phyloP scores from a whole-genome alignment of 129 eudicot species.

The Escallonia rubra region DNA sequence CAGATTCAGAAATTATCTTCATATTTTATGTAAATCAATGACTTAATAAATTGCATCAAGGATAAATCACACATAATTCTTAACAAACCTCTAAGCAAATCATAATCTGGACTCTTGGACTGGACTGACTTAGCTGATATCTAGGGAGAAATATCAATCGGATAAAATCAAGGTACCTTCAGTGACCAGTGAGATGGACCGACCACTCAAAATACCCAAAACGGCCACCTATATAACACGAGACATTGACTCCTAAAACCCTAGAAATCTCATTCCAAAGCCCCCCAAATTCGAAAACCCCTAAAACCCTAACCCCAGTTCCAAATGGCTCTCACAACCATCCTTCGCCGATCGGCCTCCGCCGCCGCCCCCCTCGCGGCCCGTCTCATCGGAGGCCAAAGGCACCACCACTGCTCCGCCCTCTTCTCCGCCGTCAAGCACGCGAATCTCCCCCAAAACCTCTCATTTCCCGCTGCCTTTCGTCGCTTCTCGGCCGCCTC shows the following conservation, averaged over 20 bases:
- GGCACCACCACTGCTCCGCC: conserved; percentile 29
- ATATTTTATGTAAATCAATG: too few relatives aligned
- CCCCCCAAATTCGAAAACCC: neutral
- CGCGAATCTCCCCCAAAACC: conserved; percentile 14
- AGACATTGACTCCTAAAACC: too few relatives aligned
- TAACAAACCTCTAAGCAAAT: too few relatives aligned
- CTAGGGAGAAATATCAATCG: too few relatives aligned
- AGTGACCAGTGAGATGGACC: too few relatives aligned
- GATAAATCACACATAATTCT: too few relatives aligned
- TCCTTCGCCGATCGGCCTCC: conserved; percentile 60
- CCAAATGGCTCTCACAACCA: conserved; percentile 39
- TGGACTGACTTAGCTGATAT: too few relatives aligned
- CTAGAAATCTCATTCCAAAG: too few relatives aligned
- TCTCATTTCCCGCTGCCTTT: conserved; percentile 22
- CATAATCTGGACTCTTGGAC: too few relatives aligned
- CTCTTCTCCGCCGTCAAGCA: conserved; percentile 30
- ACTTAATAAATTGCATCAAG: too few relatives aligned
- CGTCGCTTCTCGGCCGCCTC: conserved; percentile 37
- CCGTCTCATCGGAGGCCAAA: conserved; percentile 34
- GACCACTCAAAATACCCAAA: neutral
- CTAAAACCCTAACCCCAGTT: neutral
- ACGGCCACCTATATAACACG: neutral
- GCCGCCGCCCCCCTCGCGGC: conserved; percentile 50
- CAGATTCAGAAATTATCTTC: too few relatives aligned
- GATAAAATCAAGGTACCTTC: too few relatives aligned